phyloP scores from a whole-genome alignment of 495 filamentous ascomycete genomes.

The Hyaloscypha variabilis region DNA sequence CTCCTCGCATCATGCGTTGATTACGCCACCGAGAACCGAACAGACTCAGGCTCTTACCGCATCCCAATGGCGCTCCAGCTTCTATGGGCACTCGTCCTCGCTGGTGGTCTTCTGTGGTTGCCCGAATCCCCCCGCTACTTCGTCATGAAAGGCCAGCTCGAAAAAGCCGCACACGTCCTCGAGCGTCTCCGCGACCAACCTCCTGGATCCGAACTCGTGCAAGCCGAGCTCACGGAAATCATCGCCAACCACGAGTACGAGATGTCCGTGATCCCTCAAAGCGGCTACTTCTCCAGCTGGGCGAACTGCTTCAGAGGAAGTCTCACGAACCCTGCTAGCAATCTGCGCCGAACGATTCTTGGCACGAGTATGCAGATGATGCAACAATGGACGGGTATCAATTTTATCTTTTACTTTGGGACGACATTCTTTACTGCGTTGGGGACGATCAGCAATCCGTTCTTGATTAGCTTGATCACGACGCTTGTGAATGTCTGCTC shows the following conservation, averaged over 20 bases:
- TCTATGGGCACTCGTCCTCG: slow-evolving; percentile 75
- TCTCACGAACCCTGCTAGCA: slow-evolving; percentile 61
- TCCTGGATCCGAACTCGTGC: slow-evolving; percentile 59
- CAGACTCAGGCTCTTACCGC: slow-evolving; percentile 73
- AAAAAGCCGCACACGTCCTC: slow-evolving; percentile 66
- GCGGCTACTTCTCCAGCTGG: slow-evolving; percentile 65
- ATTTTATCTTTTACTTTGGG: slow-evolving; percentile 93
- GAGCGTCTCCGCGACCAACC: slow-evolving; percentile 66
- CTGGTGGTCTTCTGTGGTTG: slow-evolving; percentile 68
- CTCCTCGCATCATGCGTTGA: slow-evolving; percentile 75
- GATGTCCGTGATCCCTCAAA: slow-evolving; percentile 54
- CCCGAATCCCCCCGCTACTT: slow-evolving; percentile 82
- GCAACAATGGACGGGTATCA: slow-evolving; percentile 72
- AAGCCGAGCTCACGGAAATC: slow-evolving; percentile 74
- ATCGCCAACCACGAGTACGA: slow-evolving; percentile 79
- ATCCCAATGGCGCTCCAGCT: slow-evolving; percentile 84
- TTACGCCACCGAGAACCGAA: slow-evolving; percentile 67
- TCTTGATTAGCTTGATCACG: slow-evolving; percentile 78
- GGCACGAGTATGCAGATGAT: slow-evolving; percentile 76
- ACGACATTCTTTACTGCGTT: slow-evolving; percentile 79
- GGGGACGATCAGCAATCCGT: slow-evolving; percentile 64
- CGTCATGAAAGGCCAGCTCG: slow-evolving; percentile 69
- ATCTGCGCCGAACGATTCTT: slow-evolving; percentile 35
- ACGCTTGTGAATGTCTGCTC: slow-evolving; percentile 84
- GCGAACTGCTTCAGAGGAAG: slow-evolving; percentile 67